Evolutionary conservation across 306 rosid species (phyloP).

Genomic region (Ceratonia siliqua): DNA sequence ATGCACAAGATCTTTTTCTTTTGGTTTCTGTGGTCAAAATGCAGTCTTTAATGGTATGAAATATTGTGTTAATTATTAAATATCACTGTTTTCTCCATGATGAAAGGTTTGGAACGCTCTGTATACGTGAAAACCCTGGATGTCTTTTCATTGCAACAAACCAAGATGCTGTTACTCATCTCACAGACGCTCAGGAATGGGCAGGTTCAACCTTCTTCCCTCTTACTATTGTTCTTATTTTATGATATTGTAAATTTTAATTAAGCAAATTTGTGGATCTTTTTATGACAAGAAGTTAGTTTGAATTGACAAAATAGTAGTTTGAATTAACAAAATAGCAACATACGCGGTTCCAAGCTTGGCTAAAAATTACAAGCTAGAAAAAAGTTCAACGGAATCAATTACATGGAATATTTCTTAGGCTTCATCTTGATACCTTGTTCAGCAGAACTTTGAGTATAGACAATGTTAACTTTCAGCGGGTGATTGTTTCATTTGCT

Average conservation of each 20-base stretch:
- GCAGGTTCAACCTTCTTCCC: constrained; percentile 66
- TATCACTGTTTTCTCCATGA: constrained; percentile 7
- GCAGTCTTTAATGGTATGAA: background rate
- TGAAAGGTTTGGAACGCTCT: constrained; percentile 89
- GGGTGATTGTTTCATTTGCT: background rate
- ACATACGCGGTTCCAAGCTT: constrained; percentile 5
- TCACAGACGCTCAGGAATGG: constrained; percentile 99
- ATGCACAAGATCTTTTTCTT: background rate
- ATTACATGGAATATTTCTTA: background rate
- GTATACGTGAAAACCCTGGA: constrained; percentile 98
- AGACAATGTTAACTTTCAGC: background rate
- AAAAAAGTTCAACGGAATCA: constrained; percentile 9
- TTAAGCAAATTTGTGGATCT: background rate
- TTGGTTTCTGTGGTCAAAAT: background rate
- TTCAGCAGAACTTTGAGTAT: background rate
- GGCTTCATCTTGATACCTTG: background rate
- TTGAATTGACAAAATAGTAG: background rate
- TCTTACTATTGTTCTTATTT: background rate
- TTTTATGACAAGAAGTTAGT: background rate
- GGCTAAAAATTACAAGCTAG: background rate
- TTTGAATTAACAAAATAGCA: background rate
- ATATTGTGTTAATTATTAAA: background rate
- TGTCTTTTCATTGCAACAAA: constrained; percentile 97
- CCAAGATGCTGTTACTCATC: constrained; percentile 98
- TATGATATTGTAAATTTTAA: constrained; percentile 25